Conservation (phyloP, 2,329 filamentous ascomycete species). For the Aspergillus transmontanensis region DNA sequence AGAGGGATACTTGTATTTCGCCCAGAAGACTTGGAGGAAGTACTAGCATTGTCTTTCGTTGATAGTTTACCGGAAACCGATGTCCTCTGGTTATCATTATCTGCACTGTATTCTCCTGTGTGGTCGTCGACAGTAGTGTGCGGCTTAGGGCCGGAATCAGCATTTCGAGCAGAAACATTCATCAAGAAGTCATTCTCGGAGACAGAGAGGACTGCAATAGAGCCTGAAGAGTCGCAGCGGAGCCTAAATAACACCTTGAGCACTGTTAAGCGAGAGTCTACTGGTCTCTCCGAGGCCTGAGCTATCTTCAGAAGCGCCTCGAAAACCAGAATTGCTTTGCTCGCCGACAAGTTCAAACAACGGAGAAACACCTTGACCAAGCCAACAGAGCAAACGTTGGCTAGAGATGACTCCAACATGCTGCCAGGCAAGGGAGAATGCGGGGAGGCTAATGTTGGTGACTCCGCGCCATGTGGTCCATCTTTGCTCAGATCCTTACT, state of each 20-base stretch:
- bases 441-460: conserved; percentile 28
- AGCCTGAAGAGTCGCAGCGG: conserved; percentile 77
- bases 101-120: conserved; percentile 37
- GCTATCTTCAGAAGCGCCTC: conserved; percentile 66
- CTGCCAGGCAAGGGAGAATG: conserved; percentile 35
- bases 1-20: conserved; percentile 36
- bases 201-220: conserved; percentile 70
- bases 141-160: conserved; percentile 51
- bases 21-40: conserved; percentile 34
- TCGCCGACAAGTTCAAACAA: conserved; percentile 66
- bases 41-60: conserved; percentile 32
- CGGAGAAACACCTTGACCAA: conserved; percentile 77
- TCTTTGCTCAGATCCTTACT: conserved; percentile 35
- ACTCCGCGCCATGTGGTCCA: conserved; percentile 45
- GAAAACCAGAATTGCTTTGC: conserved; percentile 66
- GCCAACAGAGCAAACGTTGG: conserved; percentile 70
- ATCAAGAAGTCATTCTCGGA: conserved; percentile 76
- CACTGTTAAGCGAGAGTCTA: conserved; percentile 71
- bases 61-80: conserved; percentile 32
- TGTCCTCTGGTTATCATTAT: conserved; percentile 39
- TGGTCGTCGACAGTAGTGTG: conserved; percentile 47
- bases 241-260: conserved; percentile 81
- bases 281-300: conserved; percentile 61
- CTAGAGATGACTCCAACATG: conserved; percentile 36
- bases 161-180: conserved; percentile 67